Percentiles rank a stretch among this genome's conserved stretches.
Conservation (phyloP, 2,329 filamentous ascomycete genomes). For the Penicillium frequentans region DNA sequence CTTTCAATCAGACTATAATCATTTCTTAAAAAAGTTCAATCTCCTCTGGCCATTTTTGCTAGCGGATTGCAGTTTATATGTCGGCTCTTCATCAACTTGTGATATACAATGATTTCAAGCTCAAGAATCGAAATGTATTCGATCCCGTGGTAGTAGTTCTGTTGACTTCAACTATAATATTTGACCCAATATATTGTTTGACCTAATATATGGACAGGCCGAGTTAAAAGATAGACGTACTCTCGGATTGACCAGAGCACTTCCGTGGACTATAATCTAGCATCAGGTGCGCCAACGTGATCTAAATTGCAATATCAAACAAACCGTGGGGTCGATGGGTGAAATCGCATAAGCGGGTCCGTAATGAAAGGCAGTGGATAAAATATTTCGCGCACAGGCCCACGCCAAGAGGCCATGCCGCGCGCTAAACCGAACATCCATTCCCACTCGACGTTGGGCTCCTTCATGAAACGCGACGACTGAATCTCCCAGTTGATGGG, state of each 20-base stretch:
- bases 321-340: not conserved
- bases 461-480: not conserved
- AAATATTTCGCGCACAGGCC: not conserved
- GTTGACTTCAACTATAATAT: not conserved
- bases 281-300: not conserved
- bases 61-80: not conserved
- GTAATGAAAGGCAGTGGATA: not conserved
- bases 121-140: not conserved
- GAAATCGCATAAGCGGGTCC: not conserved
- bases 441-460: not conserved
- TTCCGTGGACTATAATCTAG: not conserved
- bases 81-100: not conserved
- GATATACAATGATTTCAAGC: not conserved
- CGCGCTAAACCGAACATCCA: not conserved
- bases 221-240: not conserved
- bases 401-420: not conserved
- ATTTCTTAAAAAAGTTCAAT: conserved; percentile 8
- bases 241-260: not conserved
- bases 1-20: conserved; percentile 24
- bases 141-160: not conserved
- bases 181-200: too few species aligned
- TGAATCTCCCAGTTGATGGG: not conserved
- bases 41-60: not conserved
- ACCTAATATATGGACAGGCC: not conserved
- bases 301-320: too few species aligned